A percentile compares a stretch with the other conserved stretches of the same genome.
Conservation (phyloP, 2,329 filamentous ascomycete genomes). For the Aspergillus clavatus region DNA sequence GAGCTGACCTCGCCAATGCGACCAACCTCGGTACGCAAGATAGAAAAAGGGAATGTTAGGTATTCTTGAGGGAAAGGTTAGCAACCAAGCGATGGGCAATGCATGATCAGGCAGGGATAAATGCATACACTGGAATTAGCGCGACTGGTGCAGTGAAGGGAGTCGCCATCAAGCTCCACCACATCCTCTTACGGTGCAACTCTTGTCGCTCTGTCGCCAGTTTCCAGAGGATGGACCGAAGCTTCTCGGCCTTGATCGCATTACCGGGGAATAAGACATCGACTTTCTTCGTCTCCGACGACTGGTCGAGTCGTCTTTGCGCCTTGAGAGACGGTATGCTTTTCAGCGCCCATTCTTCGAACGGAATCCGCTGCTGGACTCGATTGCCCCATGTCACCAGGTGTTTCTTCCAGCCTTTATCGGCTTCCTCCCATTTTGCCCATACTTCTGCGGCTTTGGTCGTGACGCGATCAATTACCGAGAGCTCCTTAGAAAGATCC, state of each 20-base stretch:
- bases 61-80: conserved; percentile 52
- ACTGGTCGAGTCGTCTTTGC: conserved; percentile 59
- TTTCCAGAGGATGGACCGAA: conserved; percentile 60
- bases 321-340: conserved; percentile 78
- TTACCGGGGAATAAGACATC: conserved; percentile 63
- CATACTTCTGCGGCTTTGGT: conserved; percentile 70
- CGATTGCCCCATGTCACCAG: conserved; percentile 83
- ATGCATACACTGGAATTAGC: conserved; percentile 70
- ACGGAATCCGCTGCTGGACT: conserved; percentile 80
- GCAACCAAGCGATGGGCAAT: conserved; percentile 5
- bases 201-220: conserved; percentile 76
- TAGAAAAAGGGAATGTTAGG: conserved; percentile 98
- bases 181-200: conserved; percentile 69
- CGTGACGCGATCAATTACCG: conserved; percentile 65
- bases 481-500: conserved; percentile 50
- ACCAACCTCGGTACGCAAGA: conserved; percentile 81
- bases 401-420: conserved; percentile 80
- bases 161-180: conserved; percentile 77
- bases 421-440: conserved; percentile 80
- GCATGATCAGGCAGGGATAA: background rate
- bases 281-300: conserved; percentile 64
- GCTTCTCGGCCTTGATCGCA: conserved; percentile 60
- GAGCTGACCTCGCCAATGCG: conserved; percentile 66
- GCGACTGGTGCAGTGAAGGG: conserved; percentile 79
- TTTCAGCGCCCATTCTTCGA: conserved; percentile 97